These are phyloP conservation scores for Sicyos edulis DNA, from an alignment of 306 rosid genomes.

Conservation along the genomic window DNA sequence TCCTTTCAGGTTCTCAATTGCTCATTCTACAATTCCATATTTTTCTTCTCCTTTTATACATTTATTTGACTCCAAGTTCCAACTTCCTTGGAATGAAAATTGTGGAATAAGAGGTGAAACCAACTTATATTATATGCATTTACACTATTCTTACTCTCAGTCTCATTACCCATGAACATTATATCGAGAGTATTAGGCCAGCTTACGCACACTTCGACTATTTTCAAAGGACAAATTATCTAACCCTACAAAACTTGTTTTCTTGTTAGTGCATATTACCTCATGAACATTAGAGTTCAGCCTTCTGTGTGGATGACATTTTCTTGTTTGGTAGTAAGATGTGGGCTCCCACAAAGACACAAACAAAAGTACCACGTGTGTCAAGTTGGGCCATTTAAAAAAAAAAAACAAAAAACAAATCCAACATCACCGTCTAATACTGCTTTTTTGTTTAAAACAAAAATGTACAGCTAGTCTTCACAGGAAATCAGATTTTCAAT, in stretches of 20 bases:
- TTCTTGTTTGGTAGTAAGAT: not conserved
- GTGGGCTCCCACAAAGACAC: not conserved
- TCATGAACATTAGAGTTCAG: not conserved
- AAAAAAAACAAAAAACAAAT: no score
- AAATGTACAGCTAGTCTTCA: not conserved
- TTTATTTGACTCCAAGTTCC: not conserved
- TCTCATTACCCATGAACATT: not conserved
- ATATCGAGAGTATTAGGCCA: no score
- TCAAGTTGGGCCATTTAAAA: conserved; percentile 2
- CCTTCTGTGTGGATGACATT: not conserved
- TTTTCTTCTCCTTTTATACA: not conserved
- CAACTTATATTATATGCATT: not conserved
- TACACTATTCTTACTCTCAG: not conserved
- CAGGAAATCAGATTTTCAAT: not conserved
- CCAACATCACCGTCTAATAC: not conserved
- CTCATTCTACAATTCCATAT: not conserved
- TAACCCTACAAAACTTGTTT: no score
- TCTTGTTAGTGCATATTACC: no score
- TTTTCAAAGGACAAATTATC: no score
- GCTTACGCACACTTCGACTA: no score
- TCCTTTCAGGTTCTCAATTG: conserved; percentile 47
- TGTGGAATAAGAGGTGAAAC: not conserved
- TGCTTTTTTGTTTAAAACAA: not conserved
- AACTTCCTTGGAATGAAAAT: not conserved
- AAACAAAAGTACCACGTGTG: not conserved